Percentiles rank a stretch among this genome's conserved stretches.
Conservation (phyloP, 164 flowering plant species). For the Dillenia turbinata region DNA sequence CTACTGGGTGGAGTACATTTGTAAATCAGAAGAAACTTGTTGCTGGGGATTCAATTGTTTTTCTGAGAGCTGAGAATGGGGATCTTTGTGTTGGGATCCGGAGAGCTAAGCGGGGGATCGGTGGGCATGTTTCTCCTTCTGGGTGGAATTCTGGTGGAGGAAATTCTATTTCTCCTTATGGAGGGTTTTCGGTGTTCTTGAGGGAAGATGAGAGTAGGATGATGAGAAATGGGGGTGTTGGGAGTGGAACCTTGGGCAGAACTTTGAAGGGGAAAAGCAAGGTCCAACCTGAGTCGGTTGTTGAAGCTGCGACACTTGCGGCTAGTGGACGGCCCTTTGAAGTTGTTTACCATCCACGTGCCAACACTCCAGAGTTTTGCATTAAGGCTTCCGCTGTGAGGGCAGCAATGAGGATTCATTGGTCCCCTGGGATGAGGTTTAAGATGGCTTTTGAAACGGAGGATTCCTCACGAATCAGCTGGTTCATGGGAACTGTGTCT, state of each 20-base stretch:
- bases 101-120: conserved; percentile 67
- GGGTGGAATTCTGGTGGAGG: conserved; percentile 55
- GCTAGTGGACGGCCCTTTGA: conserved; percentile 72
- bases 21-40: conserved; percentile 95
- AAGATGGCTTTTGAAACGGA: conserved; percentile 98
- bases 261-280: conserved; percentile 25
- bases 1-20: conserved; percentile 96
- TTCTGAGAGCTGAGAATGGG: conserved; percentile 69
- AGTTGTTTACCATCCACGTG: conserved; percentile 79
- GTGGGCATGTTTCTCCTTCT: conserved; percentile 35
- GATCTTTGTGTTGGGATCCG: conserved; percentile 90
- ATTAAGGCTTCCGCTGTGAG: conserved; percentile 61
- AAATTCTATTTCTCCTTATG: conserved; percentile 36
- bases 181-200: conserved; percentile 48
- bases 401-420: conserved; percentile 62
- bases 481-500: conserved; percentile 95
- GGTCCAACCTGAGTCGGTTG: conserved; percentile 59
- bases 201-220: conserved; percentile 54
- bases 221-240: conserved; percentile 27
- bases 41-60: conserved; percentile 95
- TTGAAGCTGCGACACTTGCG: conserved; percentile 68
- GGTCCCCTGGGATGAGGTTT: conserved; percentile 92
- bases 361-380: conserved; percentile 89
- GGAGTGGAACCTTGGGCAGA: conserved; percentile 21
- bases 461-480: conserved; percentile 92